A percentile compares a stretch with the other conserved stretches of the same genome.
These are phyloP conservation scores for Penicillium angulare DNA, from an alignment of 495 filamentous ascomycete genomes.

Conservation along the genomic window DNA sequence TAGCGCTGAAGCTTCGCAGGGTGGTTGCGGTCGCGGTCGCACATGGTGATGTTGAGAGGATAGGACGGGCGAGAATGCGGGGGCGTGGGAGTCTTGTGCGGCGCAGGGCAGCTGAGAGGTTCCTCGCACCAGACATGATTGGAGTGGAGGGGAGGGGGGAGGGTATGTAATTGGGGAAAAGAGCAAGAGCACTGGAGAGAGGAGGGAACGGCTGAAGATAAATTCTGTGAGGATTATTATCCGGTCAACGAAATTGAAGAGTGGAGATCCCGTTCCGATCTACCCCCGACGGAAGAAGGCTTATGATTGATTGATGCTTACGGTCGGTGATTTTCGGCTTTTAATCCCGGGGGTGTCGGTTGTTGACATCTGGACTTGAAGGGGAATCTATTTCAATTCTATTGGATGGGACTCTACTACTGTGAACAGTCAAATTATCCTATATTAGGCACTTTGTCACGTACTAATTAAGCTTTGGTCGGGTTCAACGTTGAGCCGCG, in stretches of 20 bases:
- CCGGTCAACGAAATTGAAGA: constrained; percentile 10
- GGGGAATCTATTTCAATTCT: too few relatives aligned
- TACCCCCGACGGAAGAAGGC: not conserved
- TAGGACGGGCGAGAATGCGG: constrained; percentile 24
- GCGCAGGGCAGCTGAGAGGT: constrained; percentile 38
- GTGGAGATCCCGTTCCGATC: constrained; percentile 28
- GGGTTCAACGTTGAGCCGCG: too few relatives aligned
- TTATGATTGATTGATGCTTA: not conserved
- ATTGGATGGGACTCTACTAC: too few relatives aligned
- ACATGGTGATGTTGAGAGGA: constrained; percentile 18
- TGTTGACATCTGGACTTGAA: too few relatives aligned
- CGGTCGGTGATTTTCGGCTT: constrained; percentile 15
- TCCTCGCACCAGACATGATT: constrained; percentile 40
- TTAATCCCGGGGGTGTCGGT: not conserved
- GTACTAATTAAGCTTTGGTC: too few relatives aligned
- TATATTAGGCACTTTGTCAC: too few relatives aligned
- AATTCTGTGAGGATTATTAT: constrained; percentile 12
- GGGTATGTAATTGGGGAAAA: too few relatives aligned
- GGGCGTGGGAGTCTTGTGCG: constrained; percentile 39
- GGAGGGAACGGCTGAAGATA: constrained; percentile 9
- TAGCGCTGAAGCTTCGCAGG: constrained; percentile 37
- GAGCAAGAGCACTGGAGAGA: too few relatives aligned
- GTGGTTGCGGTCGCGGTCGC: too few relatives aligned
- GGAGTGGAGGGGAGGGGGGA: not conserved
- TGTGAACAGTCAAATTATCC: too few relatives aligned